Evolutionary conservation across 352 stramenopile species (phyloP).

Genomic region (Heterotrichella gracilis): DNA sequence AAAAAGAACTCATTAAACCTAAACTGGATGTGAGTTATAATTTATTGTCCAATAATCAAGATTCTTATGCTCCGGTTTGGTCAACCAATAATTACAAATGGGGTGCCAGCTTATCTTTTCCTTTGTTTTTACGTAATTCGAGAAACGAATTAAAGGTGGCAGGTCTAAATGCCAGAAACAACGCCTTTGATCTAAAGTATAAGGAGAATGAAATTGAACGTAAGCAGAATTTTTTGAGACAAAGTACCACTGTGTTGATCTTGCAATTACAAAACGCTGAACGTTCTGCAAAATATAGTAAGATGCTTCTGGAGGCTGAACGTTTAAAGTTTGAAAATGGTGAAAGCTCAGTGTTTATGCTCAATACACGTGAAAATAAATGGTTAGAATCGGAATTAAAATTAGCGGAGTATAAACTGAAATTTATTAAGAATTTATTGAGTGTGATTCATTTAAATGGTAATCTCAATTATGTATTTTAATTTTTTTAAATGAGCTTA

Average conservation of each 20-base stretch:
- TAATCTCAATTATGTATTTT: neutral
- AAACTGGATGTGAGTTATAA: neutral
- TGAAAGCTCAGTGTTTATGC: neutral
- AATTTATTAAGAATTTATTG: neutral
- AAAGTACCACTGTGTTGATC: neutral
- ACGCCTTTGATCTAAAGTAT: neutral
- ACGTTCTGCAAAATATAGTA: neutral
- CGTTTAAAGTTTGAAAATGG: neutral
- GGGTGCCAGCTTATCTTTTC: neutral
- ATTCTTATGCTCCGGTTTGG: neutral
- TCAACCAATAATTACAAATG: neutral
- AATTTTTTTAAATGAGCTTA: no score
- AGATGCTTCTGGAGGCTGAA: neutral
- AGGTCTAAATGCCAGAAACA: neutral
- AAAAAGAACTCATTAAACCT: neutral
- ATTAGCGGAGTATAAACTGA: neutral
- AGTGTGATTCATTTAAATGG: slow-evolving; percentile 9
- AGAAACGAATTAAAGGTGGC: neutral
- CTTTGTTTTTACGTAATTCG: neutral
- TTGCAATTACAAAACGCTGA: neutral
- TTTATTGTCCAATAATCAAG: neutral
- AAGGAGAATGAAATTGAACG: neutral
- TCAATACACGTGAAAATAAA: neutral
- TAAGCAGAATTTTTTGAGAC: neutral
- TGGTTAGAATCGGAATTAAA: neutral